These are phyloP conservation scores for Podosphaera leucotricha DNA, from an alignment of 2,329 filamentous ascomycete genomes.

Conservation along the genomic window DNA sequence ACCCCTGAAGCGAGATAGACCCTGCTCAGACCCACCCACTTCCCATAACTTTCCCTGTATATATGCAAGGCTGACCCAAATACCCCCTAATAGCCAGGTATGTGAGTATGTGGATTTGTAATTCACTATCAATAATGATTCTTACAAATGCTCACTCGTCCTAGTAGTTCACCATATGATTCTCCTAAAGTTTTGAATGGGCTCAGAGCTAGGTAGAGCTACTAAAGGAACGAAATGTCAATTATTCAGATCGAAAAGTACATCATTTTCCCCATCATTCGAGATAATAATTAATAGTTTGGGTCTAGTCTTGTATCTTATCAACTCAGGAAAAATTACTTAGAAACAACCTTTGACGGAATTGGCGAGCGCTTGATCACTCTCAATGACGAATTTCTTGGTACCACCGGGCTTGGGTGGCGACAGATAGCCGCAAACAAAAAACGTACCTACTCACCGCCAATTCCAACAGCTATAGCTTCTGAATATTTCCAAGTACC, in stretches of 20 bases:
- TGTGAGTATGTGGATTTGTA: no score
- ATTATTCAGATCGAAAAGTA: slow-evolving; percentile 19
- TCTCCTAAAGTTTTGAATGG: no score
- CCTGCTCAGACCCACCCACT: no score
- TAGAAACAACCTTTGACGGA: slow-evolving; percentile 59
- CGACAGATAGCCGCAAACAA: slow-evolving; percentile 47
- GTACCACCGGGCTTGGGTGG: slow-evolving; percentile 67
- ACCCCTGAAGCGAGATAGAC: no score
- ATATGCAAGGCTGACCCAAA: no score
- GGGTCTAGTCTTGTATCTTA: slow-evolving; percentile 49
- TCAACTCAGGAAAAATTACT: slow-evolving; percentile 58
- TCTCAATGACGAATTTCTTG: slow-evolving; percentile 56
- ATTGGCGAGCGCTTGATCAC: slow-evolving; percentile 68
- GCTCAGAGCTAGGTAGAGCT: no score
- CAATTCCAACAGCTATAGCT: slow-evolving; percentile 60
- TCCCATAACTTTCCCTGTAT: no score
- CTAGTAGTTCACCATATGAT: no score
- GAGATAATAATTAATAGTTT: slow-evolving; percentile 1
- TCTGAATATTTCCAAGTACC: slow-evolving; percentile 68
- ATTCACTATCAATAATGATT: no score
- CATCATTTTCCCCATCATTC: slow-evolving; percentile 1
- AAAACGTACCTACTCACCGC: slow-evolving; percentile 66
- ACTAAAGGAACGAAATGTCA: slow-evolving; percentile 12
- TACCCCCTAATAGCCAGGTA: no score
- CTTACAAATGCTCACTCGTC: no score